Conservation (phyloP, 2,329 filamentous ascomycete species). For the Neonectria coccinea region DNA sequence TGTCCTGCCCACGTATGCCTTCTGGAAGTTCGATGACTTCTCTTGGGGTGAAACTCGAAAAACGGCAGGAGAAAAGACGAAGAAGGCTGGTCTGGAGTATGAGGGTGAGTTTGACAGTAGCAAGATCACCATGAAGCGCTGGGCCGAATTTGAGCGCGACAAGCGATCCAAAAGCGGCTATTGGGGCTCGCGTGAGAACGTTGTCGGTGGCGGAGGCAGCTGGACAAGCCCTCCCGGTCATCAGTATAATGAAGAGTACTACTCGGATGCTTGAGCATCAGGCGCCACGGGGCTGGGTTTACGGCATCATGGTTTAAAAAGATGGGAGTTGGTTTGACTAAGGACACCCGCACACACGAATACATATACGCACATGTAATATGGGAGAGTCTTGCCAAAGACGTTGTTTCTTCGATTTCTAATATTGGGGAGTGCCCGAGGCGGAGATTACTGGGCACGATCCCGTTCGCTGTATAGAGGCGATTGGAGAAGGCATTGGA, state of each 20-base stretch:
- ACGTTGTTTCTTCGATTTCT: constrained; percentile 28
- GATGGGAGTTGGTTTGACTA: constrained; percentile 39
- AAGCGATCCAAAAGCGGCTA: constrained; percentile 63
- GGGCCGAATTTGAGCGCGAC: constrained; percentile 92
- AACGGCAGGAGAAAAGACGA: constrained; percentile 89
- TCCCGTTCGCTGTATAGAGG: constrained; percentile 41
- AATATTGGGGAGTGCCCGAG: constrained; percentile 35
- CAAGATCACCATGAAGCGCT: constrained; percentile 99
- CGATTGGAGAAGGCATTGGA: constrained; percentile 34
- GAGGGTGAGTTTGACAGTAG: constrained; percentile 98
- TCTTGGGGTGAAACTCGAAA: constrained; percentile 98
- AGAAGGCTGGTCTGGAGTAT: constrained; percentile 86
- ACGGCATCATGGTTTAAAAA: constrained; percentile 36
- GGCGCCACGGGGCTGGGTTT: constrained; percentile 31
- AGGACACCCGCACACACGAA: constrained; percentile 33
- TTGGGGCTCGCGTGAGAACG: constrained; percentile 65
- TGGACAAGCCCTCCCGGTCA: constrained; percentile 60
- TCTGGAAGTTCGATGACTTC: constrained; percentile 99
- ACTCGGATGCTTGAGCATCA: constrained; percentile 60
- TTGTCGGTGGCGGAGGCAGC: constrained; percentile 55
- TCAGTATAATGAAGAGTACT: constrained; percentile 67
- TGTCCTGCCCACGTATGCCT: constrained; percentile 90
- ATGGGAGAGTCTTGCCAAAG: constrained; percentile 36
- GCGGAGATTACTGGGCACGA: constrained; percentile 26
- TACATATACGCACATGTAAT: constrained; percentile 42